A percentile compares a stretch with the other conserved stretches of the same genome.
phyloP scores from a whole-genome alignment of 2,329 filamentous ascomycete genomes.

The Lachnellula occidentalis region DNA sequence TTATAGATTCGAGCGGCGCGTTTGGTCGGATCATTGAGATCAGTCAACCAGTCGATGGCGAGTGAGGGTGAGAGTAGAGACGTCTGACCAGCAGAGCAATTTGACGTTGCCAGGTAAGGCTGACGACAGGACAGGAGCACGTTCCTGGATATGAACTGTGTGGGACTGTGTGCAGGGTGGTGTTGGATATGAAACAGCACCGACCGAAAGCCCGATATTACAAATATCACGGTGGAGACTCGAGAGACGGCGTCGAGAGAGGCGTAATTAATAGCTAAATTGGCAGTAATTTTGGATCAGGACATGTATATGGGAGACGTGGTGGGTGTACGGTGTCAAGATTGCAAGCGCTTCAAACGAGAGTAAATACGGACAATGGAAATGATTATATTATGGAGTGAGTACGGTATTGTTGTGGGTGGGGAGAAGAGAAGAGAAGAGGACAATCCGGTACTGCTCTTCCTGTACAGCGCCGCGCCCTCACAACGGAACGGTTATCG shows the following conservation, averaged over 20 bases:
- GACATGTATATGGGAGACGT: too few species aligned
- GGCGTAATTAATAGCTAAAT: background rate
- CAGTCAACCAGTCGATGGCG: background rate
- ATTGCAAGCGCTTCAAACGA: too few species aligned
- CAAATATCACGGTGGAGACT: background rate
- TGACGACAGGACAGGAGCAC: background rate
- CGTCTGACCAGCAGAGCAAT: background rate
- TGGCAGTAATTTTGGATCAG: too few species aligned
- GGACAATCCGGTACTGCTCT: too few species aligned
- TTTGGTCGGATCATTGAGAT: background rate
- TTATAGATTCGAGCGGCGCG: conserved; percentile 1
- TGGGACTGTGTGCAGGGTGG: background rate
- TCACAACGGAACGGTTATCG: too few species aligned
- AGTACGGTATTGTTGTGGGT: too few species aligned
- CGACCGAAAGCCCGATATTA: background rate
- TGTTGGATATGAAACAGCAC: background rate
- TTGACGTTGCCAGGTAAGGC: background rate
- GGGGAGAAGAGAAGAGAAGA: too few species aligned
- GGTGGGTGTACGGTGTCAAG: too few species aligned
- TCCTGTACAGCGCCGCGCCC: too few species aligned
- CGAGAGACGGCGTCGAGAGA: background rate
- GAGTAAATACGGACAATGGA: too few species aligned
- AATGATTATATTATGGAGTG: too few species aligned
- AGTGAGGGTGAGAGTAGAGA: background rate
- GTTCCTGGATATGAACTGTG: background rate